Base-by-base conservation (phyloP, 2,329 filamentous ascomycete species). In the Blastomyces silverae region DNA sequence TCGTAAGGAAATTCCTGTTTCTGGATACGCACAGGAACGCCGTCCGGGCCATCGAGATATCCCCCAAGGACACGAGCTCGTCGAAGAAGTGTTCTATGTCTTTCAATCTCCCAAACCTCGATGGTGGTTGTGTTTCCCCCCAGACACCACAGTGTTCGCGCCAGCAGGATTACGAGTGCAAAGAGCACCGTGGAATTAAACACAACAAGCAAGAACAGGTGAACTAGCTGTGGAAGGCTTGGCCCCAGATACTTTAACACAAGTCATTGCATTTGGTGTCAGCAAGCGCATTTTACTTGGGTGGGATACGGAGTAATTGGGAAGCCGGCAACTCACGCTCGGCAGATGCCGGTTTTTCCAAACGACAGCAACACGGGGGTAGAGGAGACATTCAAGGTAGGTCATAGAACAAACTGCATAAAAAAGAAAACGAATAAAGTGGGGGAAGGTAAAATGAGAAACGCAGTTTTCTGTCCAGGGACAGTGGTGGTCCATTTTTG, bases 401-500 rank as follows among this genome's bases (percentile, higher is more conserved):
- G 72, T 66, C 79, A 87, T 86, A 0, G 83, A 81, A n/a, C 76
- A 69, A 2, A 85, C 83, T 1, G 84, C 80, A 70, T 85, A 88
- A 67, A 83, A 79, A 53, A 88, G 74, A 71, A 88, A 87, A 28
- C 86, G 85, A 20, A 87, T 74, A 72, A 88, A 88, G 71, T 88
- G 86, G 1, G 86, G 86, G 66, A 87, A 83, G 0, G 85, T 87
- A 68, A 83, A 83, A 73, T 88, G 82, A 53, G 85, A 88, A 63
- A 88, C 85, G 70, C 86, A 88, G 70, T 88, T 88, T 44, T 77
- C 78, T 31, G 85, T 87, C 86, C 86, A 88, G 7, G 85, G 84
- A 71, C 86, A 88, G 72, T 88, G 86, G 71, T 87, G 85, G 72
- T 87, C 85, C 85, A 87, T 87, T 73, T 86, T 87, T 0, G 84